Base-by-base conservation (phyloP, 176 grass and related monocot genomes). In the Poa annua region DNA sequence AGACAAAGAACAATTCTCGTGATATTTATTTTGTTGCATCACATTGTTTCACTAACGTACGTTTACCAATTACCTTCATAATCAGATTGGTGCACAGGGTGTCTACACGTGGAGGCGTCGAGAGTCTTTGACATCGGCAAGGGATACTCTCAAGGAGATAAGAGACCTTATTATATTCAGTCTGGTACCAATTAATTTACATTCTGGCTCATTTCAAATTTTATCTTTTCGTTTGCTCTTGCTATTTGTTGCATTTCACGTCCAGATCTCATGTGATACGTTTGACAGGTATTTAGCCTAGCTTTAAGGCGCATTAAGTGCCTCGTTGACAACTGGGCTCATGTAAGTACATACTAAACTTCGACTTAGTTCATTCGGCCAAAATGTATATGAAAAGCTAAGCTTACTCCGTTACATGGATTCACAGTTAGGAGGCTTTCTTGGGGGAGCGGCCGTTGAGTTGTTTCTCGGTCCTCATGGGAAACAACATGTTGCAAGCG, bases 401-500 rank as follows among this genome's bases (percentile, higher is more conserved):
- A 53, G 15, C 50, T 19, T 53, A 53, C 50, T 53, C 16, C 3
- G 17, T 53, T 5, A 1, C 5, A 19, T 53, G 16, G 50, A 53
- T 53, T 53, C 50, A 19, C 32, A 35, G 29, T 17, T 66, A 66
- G 63, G 15, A 35, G 29, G 63, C 63, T 66, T 66, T 15, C 32
- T 66, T 66, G 65, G 65, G 16, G 65, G 65, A 20, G 34, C 34
- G 8, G 65, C 17, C 10, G 19, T 9, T 13, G 32, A 12, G 38
- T 38, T 34, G 34, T 67, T 67, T 16, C 11, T 64, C 0, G 26
- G 61, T 8, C 61, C 92, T 22, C 70, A 88, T 62, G 86, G 86
- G 88, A 82, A 83, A 71, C 38, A 86, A 35, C 50, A 51, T 17
- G 39, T 74, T 56, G 61, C 71, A 60, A 78, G 76, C 66, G 83